phyloP scores from a whole-genome alignment of 306 rosid genomes.

The Dalbergia oliveri region DNA sequence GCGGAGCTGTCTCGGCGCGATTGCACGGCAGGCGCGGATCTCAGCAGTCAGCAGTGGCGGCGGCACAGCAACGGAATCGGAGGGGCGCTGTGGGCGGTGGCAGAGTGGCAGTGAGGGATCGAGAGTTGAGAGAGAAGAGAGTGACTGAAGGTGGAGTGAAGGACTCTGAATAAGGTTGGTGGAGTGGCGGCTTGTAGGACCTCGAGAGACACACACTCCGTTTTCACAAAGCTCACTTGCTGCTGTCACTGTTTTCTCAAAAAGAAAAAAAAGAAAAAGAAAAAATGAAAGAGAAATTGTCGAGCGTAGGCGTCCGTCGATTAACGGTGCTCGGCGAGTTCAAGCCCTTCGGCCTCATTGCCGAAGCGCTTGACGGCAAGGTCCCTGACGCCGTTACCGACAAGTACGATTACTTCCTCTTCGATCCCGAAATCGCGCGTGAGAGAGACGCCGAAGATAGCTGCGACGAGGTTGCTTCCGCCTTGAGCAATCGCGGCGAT shows the following conservation, averaged over 20 bases:
- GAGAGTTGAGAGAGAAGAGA: no score
- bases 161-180: no score
- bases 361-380: conserved; percentile 93
- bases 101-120: no score
- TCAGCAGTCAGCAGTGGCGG: no score
- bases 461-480: conserved; percentile 59
- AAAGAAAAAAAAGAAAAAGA: no score
- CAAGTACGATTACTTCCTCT: conserved; percentile 85
- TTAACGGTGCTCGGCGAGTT: conserved; percentile 90
- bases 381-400: conserved; percentile 62
- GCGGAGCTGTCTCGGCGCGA: no score
- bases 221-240: background rate
- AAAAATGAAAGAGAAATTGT: conserved; percentile 50
- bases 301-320: conserved; percentile 63
- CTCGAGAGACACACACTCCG: background rate
- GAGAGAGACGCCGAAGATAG: conserved; percentile 66
- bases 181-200: no score
- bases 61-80: no score
- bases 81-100: no score
- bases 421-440: conserved; percentile 76
- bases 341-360: conserved; percentile 94
- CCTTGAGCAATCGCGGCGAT: conserved; percentile 68
- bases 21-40: no score
- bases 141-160: no score
- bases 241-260: background rate